Conservation (phyloP, 2,329 filamentous ascomycete genomes). For the Penicillium sp. region DNA sequence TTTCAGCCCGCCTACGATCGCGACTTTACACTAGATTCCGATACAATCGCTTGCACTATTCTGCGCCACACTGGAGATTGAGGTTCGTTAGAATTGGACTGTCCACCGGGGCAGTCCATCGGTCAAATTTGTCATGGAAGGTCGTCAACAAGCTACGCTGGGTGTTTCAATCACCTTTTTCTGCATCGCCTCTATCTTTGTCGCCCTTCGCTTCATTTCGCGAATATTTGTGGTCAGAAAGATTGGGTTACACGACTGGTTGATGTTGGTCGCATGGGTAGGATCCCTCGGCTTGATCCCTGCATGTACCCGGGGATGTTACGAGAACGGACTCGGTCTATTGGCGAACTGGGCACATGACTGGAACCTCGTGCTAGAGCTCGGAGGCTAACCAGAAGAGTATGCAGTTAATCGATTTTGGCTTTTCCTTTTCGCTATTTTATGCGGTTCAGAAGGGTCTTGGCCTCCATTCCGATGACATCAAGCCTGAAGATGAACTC, state of each 20-base stretch:
- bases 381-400: constrained; percentile 1
- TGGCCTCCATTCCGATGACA: constrained; percentile 42
- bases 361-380: not conserved
- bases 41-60: not conserved
- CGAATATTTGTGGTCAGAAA: constrained; percentile 69
- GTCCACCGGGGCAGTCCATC: not conserved
- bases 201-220: constrained; percentile 69
- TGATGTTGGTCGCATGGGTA: constrained; percentile 76
- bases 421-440: constrained; percentile 47
- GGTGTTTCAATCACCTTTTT: constrained; percentile 50
- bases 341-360: not conserved
- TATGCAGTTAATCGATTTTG: constrained; percentile 43
- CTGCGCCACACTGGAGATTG: not conserved
- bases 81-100: not conserved
- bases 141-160: constrained; percentile 39
- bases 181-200: constrained; percentile 68
- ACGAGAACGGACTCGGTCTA: not conserved
- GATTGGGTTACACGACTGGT: constrained; percentile 73
- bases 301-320: constrained; percentile 14
- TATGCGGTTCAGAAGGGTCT: constrained; percentile 44
- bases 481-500: constrained; percentile 29
- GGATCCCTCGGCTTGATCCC: constrained; percentile 5
- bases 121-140: constrained; percentile 24
- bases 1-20: not conserved
- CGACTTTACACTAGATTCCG: not conserved